These are phyloP conservation scores for Dactylorhiza incarnata DNA, from an alignment of 106 monocot genomes.

Conservation along the genomic window DNA sequence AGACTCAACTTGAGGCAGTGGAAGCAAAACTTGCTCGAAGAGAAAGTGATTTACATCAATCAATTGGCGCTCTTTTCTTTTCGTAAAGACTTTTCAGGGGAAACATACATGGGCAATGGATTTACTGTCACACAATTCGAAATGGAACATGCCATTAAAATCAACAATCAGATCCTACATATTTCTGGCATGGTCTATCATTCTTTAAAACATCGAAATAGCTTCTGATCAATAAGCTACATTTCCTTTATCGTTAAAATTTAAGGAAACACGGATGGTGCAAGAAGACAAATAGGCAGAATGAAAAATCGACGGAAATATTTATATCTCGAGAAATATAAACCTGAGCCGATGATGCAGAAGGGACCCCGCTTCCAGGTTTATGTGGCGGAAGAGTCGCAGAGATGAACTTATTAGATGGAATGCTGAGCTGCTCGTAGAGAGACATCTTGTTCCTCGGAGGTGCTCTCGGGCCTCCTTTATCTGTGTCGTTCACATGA, in stretches of 20 bases:
- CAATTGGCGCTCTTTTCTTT: too few relatives aligned
- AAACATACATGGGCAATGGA: too few relatives aligned
- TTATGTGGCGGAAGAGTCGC: slow-evolving; percentile 17
- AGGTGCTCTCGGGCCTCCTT: slow-evolving; percentile 81
- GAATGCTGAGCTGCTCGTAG: slow-evolving; percentile 81
- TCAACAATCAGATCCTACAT: too few relatives aligned
- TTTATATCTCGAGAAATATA: not conserved
- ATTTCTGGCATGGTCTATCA: too few relatives aligned
- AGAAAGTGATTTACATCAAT: too few relatives aligned
- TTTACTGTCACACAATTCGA: too few relatives aligned
- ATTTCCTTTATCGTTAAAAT: too few relatives aligned
- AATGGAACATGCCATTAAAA: too few relatives aligned
- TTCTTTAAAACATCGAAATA: too few relatives aligned
- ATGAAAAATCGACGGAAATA: not conserved
- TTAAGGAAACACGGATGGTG: not conserved
- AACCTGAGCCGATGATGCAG: slow-evolving; percentile 42
- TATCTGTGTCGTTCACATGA: slow-evolving; percentile 80
- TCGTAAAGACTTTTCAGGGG: too few relatives aligned
- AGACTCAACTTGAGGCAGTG: too few relatives aligned
- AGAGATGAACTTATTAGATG: slow-evolving; percentile 57
- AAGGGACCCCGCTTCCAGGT: slow-evolving; percentile 16
- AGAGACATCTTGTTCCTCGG: slow-evolving; percentile 99
- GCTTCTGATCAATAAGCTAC: not conserved
- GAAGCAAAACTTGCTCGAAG: too few relatives aligned
- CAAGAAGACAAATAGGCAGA: not conserved